Conservation (phyloP, 2,329 filamentous ascomycete genomes). For the Didymella segeticola region DNA sequence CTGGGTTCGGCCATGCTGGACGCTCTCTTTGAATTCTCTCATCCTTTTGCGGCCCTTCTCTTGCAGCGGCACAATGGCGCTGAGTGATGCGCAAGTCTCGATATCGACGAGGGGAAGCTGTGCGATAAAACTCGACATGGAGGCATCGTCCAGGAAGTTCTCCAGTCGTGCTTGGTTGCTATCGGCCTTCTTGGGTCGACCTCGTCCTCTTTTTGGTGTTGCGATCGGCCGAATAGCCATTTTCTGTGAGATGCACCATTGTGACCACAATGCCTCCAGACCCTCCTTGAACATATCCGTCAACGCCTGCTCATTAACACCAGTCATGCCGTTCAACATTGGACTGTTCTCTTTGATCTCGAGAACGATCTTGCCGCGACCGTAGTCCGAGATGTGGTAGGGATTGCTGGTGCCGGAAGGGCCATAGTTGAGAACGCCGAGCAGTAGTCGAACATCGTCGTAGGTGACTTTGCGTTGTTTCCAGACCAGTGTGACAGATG, state of each 20-base stretch:
- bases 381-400: conserved; percentile 53
- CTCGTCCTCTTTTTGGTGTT: conserved; percentile 46
- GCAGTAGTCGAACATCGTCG: conserved; percentile 54
- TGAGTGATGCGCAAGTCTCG: conserved; percentile 58
- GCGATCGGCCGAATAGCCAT: conserved; percentile 34
- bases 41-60: conserved; percentile 73
- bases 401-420: conserved; percentile 39
- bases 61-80: conserved; percentile 63
- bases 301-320: conserved; percentile 55
- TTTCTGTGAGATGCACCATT: conserved; percentile 44
- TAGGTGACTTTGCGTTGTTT: conserved; percentile 54
- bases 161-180: conserved; percentile 58
- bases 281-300: conserved; percentile 59
- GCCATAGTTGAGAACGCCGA: conserved; percentile 50
- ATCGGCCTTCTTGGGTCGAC: conserved; percentile 40
- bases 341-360: conserved; percentile 45
- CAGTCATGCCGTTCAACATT: conserved; percentile 34
- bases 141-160: conserved; percentile 43
- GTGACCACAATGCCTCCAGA: conserved; percentile 55
- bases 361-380: conserved; percentile 52
- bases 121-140: conserved; percentile 58
- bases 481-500: conserved; percentile 53
- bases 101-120: conserved; percentile 64
- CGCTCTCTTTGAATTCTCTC: conserved; percentile 70
- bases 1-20: conserved; percentile 49